Conservation (phyloP, 352 stramenopile genomes). For the Pythium monospermum region DNA sequence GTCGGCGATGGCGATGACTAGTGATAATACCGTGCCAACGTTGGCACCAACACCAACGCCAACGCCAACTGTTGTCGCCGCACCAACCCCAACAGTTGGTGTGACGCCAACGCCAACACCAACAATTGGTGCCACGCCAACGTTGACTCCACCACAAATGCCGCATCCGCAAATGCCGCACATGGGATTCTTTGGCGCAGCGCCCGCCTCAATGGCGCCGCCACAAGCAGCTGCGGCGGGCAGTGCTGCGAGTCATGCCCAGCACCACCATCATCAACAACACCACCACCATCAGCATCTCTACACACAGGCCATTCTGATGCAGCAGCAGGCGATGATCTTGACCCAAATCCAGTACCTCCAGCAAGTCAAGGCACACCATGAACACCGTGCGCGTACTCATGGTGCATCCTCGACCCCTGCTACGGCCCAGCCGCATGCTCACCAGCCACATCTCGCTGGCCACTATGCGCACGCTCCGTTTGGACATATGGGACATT, state of each 20-base stretch:
- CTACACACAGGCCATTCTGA: slow-evolving; percentile 55
- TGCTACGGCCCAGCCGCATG: background rate
- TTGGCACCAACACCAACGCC: slow-evolving; percentile 2
- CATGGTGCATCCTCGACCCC: background rate
- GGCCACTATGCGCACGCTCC: slow-evolving; percentile 4
- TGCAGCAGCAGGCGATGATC: slow-evolving; percentile 77
- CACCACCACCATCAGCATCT: slow-evolving; percentile 34
- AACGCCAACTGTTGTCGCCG: slow-evolving; percentile 1
- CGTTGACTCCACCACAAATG: background rate
- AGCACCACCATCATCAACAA: slow-evolving; percentile 1
- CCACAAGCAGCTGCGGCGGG: slow-evolving; percentile 8
- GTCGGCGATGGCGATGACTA: background rate
- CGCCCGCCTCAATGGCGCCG: slow-evolving; percentile 10
- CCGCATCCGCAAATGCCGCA: slow-evolving; percentile 7
- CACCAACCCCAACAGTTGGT: background rate
- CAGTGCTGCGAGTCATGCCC: slow-evolving; percentile 1
- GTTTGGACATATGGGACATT: slow-evolving; percentile 16
- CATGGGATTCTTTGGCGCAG: slow-evolving; percentile 12
- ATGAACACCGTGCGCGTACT: slow-evolving; percentile 9
- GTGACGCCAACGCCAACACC: slow-evolving; percentile 3
- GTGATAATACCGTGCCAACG: no score
- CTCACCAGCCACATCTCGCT: background rate
- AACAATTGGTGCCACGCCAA: background rate
- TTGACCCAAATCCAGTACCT: slow-evolving; percentile 81
- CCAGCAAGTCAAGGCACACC: slow-evolving; percentile 54